Percentiles rank a stretch among this genome's conserved stretches.
Evolutionary conservation across 2,329 filamentous ascomycete genomes (phyloP).

Genomic region (Colletotrichum sp.): DNA sequence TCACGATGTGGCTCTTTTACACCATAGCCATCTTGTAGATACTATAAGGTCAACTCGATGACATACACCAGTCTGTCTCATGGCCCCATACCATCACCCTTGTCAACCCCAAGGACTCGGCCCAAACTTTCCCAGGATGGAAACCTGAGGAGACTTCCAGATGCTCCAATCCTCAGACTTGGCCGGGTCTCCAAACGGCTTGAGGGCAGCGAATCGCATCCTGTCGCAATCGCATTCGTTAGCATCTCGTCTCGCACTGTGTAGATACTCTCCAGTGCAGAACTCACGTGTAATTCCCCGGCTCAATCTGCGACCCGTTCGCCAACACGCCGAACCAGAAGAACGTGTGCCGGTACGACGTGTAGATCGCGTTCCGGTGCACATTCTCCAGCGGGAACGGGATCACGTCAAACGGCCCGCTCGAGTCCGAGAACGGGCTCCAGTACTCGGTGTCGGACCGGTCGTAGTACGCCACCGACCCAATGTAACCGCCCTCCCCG

Average conservation of each 20-base stretch:
- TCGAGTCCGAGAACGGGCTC: conserved; percentile 33
- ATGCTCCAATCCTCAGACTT: conserved; percentile 48
- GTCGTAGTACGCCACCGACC: conserved; percentile 40
- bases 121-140: neutral
- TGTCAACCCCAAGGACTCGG: neutral
- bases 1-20: neutral
- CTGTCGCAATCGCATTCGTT: neutral
- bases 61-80: neutral
- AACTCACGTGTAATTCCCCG: conserved; percentile 17
- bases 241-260: rapidly evolving
- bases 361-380: conserved; percentile 25
- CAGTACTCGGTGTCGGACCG: conserved; percentile 27
- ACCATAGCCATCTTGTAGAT: neutral
- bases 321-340: conserved; percentile 19
- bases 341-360: neutral
- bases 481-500: conserved; percentile 43
- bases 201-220: conserved; percentile 45
- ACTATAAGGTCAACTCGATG: too few relatives aligned
- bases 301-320: conserved; percentile 13
- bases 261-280: rapidly evolving
- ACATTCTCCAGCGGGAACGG: conserved; percentile 36
- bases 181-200: conserved; percentile 44
- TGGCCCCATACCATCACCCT: neutral
- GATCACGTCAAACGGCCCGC: conserved; percentile 41
- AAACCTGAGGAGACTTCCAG: conserved; percentile 35